phyloP scores from a whole-genome alignment of 257 asterid genomes.

The Thymus quinquecostatus region DNA sequence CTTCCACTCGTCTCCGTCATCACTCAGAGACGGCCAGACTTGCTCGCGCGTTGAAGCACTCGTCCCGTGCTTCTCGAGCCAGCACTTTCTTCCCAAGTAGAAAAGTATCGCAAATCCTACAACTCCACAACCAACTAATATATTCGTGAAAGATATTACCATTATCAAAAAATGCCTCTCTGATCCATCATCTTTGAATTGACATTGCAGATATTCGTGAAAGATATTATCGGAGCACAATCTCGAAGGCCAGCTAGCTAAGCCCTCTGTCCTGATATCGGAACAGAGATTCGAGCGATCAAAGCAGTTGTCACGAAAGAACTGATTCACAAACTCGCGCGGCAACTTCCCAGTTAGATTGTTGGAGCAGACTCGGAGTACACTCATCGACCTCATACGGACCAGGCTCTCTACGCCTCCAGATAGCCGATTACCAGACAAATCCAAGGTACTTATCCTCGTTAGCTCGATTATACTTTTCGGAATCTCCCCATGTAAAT shows the following conservation, averaged over 20 bases:
- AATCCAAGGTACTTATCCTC: conserved; percentile 34
- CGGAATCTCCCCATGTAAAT: conserved; percentile 37
- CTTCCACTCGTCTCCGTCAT: conserved; percentile 22
- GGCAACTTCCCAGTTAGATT: conserved; percentile 38
- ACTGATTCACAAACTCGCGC: conserved; percentile 29
- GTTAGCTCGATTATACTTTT: conserved; percentile 17
- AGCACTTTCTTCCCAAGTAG: conserved; percentile 30
- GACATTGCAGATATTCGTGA: conserved; percentile 17
- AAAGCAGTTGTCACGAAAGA: conserved; percentile 32
- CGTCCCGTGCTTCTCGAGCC: conserved; percentile 17
- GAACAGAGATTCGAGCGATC: conserved; percentile 39
- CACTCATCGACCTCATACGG: conserved; percentile 17
- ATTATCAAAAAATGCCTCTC: conserved; percentile 15
- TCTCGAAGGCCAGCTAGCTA: conserved; percentile 29
- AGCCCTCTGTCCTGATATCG: conserved; percentile 7
- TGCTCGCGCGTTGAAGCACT: background rate
- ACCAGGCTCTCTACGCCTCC: conserved; percentile 34
- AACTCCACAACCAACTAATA: conserved; percentile 21
- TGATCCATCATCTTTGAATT: background rate
- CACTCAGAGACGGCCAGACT: background rate
- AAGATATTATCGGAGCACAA: conserved; percentile 28
- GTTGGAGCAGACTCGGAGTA: conserved; percentile 36
- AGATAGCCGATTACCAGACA: conserved; percentile 38
- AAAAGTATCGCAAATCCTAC: conserved; percentile 25
- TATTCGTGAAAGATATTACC: background rate